These are phyloP conservation scores for Clonostachys rosea DNA, from an alignment of 2,329 filamentous ascomycete species.

Conservation along the genomic window DNA sequence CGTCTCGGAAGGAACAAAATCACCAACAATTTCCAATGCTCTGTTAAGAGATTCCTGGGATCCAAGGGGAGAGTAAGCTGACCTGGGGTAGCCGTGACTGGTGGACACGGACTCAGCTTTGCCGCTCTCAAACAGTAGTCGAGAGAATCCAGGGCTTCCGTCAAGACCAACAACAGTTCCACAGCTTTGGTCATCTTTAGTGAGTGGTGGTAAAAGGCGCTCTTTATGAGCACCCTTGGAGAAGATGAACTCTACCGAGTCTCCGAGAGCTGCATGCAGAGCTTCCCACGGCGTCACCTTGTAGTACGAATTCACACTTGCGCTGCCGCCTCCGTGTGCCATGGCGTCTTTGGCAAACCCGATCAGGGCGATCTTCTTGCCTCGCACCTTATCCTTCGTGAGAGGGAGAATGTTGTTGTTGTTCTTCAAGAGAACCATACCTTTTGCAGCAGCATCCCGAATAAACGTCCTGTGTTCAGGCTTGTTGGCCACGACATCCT, in stretches of 20 bases:
- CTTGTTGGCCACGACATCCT: background rate
- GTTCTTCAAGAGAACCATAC: slow-evolving; percentile 61
- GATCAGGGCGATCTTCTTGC: slow-evolving; percentile 23
- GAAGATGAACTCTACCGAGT: slow-evolving; percentile 12
- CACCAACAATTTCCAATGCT: slow-evolving; percentile 15
- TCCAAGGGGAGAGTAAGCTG: slow-evolving; percentile 13
- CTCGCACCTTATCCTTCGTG: slow-evolving; percentile 12
- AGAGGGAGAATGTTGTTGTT: slow-evolving; percentile 53
- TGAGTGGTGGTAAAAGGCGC: slow-evolving; percentile 1
- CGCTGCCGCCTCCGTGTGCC: slow-evolving; percentile 30
- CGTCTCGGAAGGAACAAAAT: slow-evolving; percentile 17
- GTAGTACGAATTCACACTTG: slow-evolving; percentile 22
- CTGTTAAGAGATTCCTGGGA: slow-evolving; percentile 15
- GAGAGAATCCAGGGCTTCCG: slow-evolving; percentile 17
- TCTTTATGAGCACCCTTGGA: background rate
- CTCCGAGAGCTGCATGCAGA: slow-evolving; percentile 11
- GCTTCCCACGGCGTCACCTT: slow-evolving; percentile 21
- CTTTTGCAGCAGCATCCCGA: slow-evolving; percentile 36
- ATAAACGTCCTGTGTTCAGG: slow-evolving; percentile 7
- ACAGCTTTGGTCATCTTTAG: slow-evolving; percentile 7
- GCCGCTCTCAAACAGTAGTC: slow-evolving; percentile 13
- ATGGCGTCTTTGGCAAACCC: slow-evolving; percentile 24
- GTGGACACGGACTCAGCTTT: slow-evolving; percentile 9
- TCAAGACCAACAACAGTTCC: slow-evolving; percentile 13
- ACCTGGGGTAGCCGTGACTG: slow-evolving; percentile 9